Evolutionary conservation across 2,329 filamentous ascomycete species (phyloP), one percentile per base, ranked within the genome.

Genomic region (Aspergillus aculeatinus): DNA sequence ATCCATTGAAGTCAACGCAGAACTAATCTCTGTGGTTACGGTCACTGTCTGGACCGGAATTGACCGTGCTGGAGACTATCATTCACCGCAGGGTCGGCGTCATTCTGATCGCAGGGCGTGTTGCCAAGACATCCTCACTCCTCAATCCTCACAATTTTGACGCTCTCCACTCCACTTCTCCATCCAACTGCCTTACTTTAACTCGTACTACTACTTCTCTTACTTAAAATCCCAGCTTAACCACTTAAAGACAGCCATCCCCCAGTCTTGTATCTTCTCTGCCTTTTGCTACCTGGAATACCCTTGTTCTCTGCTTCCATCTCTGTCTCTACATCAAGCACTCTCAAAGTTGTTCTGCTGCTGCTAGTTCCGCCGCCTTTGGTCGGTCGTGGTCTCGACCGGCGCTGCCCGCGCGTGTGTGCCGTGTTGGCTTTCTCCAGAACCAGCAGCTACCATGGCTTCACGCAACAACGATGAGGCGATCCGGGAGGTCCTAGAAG

Each of bases 401-500:
- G 19, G 35, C 39, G 14, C 42, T 23, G n/a, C 23, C 48, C 9
- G 21, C 11, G 44, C 19, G 14, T 35, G 14, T 35, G 9, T 50
- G 25, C n/a, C 16, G 4, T 50, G 25, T 27, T 48, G n/a, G 16
- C 25, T 52, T 19, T 33, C 50, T 5, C 33, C n/a, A 51, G 25
- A 25, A 51, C 11, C 19, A 33, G 25, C 19, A 33, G 25, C 31
- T 19, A 59, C 27, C 16, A 66, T 67, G 64, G 60, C 64, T 35
- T 54, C 63, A 14, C 50, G 42, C 21, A 53, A 44, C 25, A 51
- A 48, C 23, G 60, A 65, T 51, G 54, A 54, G 59, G 65, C 68
- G 56, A 61, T 67, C 23, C 68, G 68, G 60, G 68, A 70, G 14
- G 25, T 75, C 31, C 21, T 68, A 27, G 74, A 75, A 16, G 73